phyloP scores from a whole-genome alignment of 352 stramenopile species.

The Phytophthora pluvialis region DNA sequence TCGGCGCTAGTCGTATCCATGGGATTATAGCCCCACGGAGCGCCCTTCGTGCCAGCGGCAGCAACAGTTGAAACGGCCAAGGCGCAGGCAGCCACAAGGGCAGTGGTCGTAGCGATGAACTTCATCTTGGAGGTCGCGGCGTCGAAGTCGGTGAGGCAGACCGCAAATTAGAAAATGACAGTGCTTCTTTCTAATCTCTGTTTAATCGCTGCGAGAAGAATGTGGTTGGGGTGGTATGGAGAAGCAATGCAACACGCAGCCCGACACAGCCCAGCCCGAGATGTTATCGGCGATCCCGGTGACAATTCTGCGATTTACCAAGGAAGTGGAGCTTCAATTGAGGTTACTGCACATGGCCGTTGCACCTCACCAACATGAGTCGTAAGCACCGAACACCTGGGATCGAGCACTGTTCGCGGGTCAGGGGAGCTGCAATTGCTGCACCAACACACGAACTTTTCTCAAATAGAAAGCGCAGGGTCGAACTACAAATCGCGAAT shows the following conservation, averaged over 20 bases:
- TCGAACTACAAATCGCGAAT: constrained; percentile 9
- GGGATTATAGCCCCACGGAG: constrained; percentile 23
- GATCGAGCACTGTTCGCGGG: constrained; percentile 9
- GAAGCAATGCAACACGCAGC: constrained; percentile 7
- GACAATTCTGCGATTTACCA: constrained; percentile 9
- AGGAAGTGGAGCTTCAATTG: too few relatives aligned
- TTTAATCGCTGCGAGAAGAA: constrained; percentile 9
- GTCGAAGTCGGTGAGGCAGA: not conserved
- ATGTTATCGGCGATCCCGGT: not conserved
- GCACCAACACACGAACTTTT: not conserved
- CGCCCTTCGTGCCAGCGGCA: constrained; percentile 5
- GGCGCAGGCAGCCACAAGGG: constrained; percentile 6
- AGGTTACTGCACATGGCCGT: not conserved
- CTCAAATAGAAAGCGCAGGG: not conserved
- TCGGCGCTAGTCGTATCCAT: constrained; percentile 5
- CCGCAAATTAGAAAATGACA: constrained; percentile 21
- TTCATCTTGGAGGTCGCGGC: constrained; percentile 14
- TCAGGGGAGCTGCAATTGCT: constrained; percentile 22
- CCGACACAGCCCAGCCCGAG: constrained; percentile 5
- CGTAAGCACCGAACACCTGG: constrained; percentile 17
- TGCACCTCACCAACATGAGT: not conserved
- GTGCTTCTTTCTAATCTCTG: not conserved
- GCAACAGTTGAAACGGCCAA: constrained; percentile 12
- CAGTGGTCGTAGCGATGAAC: constrained; percentile 12
- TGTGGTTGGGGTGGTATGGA: not conserved